A percentile compares a stretch with the other conserved stretches of the same genome.
Conservation (phyloP, 176 grass and related monocot species). For the Rhipidocladum racemiflorum region DNA sequence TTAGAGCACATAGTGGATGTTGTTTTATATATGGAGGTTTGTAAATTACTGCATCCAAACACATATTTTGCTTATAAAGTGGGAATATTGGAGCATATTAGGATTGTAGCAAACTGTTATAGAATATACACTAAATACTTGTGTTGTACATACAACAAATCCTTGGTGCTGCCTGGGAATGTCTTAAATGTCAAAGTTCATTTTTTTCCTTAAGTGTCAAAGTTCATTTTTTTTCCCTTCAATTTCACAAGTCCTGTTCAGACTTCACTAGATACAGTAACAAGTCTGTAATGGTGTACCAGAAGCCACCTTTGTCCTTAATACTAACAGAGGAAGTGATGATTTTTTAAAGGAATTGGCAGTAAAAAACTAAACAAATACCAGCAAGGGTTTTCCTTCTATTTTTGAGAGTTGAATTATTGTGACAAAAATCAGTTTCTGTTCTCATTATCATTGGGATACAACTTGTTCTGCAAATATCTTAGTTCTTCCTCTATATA, state of each 20-base stretch:
- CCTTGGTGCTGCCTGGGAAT: background rate
- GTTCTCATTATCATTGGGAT: background rate
- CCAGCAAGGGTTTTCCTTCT: background rate
- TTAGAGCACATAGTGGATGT: conserved; percentile 98
- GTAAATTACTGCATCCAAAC: conserved; percentile 5
- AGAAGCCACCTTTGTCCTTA: background rate
- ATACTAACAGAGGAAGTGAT: background rate
- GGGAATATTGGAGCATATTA: background rate
- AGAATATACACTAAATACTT: background rate
- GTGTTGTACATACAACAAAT: background rate
- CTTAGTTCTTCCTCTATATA: too few relatives aligned
- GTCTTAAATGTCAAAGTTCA: background rate
- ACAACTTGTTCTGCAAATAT: background rate
- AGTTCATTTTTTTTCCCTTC: background rate
- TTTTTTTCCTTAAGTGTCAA: background rate
- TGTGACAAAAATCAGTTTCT: background rate
- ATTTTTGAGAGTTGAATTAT: background rate
- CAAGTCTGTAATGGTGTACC: background rate
- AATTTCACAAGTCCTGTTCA: background rate
- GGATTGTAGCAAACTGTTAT: background rate
- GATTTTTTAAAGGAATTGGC: background rate
- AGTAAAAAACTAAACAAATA: background rate
- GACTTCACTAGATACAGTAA: background rate
- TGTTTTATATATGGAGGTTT: conserved; percentile 99
- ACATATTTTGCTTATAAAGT: conserved; percentile 10